These are phyloP conservation scores for Lyophyllum semitale DNA, from an alignment of 768 basidiomycete genomes.

Conservation along the genomic window DNA sequence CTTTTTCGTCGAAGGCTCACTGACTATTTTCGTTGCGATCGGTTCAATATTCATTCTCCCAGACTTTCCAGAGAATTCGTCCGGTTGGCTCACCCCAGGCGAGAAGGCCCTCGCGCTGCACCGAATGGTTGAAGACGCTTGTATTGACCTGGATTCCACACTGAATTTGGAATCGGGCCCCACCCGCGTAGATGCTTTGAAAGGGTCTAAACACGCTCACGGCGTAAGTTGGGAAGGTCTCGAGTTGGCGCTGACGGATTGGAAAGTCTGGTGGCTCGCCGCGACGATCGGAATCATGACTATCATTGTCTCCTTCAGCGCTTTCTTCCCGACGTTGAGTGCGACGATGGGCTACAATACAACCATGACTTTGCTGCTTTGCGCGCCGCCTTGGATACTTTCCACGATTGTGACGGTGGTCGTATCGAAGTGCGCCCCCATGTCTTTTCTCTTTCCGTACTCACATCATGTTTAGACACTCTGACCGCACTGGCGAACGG, in stretches of 20 bases:
- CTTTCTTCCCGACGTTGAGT: slow-evolving; percentile 77
- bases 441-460: neutral
- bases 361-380: slow-evolving; percentile 71
- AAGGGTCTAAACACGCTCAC: neutral
- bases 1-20: slow-evolving; percentile 71
- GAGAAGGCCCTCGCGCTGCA: slow-evolving; percentile 62
- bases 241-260: slow-evolving; percentile 65
- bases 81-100: slow-evolving; percentile 59
- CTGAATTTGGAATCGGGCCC: slow-evolving; percentile 20
- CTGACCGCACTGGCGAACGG: slow-evolving; percentile 75
- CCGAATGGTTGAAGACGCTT: slow-evolving; percentile 70
- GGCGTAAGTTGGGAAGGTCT: slow-evolving; percentile 47
- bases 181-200: neutral
- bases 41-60: slow-evolving; percentile 71
- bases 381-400: slow-evolving; percentile 81
- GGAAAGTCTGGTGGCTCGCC: slow-evolving; percentile 85
- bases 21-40: slow-evolving; percentile 59
- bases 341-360: slow-evolving; percentile 69
- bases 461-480: slow-evolving; percentile 49
- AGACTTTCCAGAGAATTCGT: slow-evolving; percentile 72
- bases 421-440: slow-evolving; percentile 40
- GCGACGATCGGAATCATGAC: slow-evolving; percentile 61
- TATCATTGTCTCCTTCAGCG: slow-evolving; percentile 73
- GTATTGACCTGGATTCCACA: slow-evolving; percentile 50
- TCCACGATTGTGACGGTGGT: slow-evolving; percentile 61